Conservation (phyloP, 805 yeast genomes). For the Candida silvicultrix region DNA sequence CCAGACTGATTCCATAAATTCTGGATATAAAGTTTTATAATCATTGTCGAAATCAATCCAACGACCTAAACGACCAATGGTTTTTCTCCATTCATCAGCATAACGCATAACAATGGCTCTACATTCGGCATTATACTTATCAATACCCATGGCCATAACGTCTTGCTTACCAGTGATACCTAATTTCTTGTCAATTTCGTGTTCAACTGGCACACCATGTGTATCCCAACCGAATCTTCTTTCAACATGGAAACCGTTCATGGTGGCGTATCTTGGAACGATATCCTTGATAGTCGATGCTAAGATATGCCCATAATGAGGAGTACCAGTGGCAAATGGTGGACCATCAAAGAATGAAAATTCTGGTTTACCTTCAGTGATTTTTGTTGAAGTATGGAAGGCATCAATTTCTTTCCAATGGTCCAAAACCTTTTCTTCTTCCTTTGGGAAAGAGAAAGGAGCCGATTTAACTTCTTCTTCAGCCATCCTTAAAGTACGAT, state of each 20-base stretch:
- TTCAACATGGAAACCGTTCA: conserved; percentile 95
- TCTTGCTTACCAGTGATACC: conserved; percentile 92
- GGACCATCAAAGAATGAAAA: conserved; percentile 98
- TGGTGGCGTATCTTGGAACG: conserved; percentile 94
- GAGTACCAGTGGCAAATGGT: conserved; percentile 99
- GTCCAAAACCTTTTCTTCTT: conserved; percentile 76
- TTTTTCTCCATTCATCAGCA: conserved; percentile 90
- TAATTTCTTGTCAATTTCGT: conserved; percentile 95
- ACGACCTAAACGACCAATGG: conserved; percentile 92
- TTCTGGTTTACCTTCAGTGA: conserved; percentile 78
- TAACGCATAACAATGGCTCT: conserved; percentile 96
- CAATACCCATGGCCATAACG: conserved; percentile 91
- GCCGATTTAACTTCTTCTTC: conserved; percentile 22
- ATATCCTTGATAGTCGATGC: conserved; percentile 97
- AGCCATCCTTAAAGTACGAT: conserved; percentile 25
- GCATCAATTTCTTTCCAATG: conserved; percentile 92
- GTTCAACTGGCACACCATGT: conserved; percentile 97
- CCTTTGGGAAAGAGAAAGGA: conserved; percentile 73
- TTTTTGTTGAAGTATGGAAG: conserved; percentile 78
- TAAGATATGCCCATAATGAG: conserved; percentile 96
- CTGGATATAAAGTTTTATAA: conserved; percentile 92
- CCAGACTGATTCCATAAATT: conserved; percentile 98
- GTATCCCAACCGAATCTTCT: conserved; percentile 99
- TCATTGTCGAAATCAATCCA: conserved; percentile 99
- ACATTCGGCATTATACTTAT: conserved; percentile 90